These are phyloP conservation scores for Rhypophila decipiens DNA, from an alignment of 495 filamentous ascomycete species.

Conservation along the genomic window DNA sequence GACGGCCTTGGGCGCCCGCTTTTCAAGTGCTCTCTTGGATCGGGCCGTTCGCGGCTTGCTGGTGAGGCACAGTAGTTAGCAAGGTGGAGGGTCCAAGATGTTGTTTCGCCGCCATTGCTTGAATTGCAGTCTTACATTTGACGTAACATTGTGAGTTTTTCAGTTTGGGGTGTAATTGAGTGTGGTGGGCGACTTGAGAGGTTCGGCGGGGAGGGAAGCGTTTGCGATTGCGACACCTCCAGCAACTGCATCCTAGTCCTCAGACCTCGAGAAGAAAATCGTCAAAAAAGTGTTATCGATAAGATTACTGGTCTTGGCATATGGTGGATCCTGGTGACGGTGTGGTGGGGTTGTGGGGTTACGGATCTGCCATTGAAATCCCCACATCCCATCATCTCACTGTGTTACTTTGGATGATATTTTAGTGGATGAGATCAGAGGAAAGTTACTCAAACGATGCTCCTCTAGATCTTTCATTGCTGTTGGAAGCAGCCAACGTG, in stretches of 20 bases:
- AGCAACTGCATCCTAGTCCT: not conserved
- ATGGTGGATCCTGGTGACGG: no score
- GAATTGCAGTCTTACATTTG: conserved; percentile 1
- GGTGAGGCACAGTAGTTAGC: no score
- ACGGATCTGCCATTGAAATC: no score
- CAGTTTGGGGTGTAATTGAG: not conserved
- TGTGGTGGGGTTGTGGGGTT: no score
- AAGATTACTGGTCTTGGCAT: not conserved
- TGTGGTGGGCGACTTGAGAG: not conserved
- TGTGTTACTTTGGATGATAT: no score
- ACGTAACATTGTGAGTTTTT: conserved; percentile 1
- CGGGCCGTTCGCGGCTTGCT: conserved; percentile 91
- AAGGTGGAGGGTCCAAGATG: no score
- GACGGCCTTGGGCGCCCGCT: conserved; percentile 76
- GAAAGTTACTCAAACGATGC: no score
- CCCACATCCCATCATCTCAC: no score
- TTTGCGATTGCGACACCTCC: not conserved
- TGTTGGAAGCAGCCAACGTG: no score
- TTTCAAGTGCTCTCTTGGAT: conserved; percentile 87
- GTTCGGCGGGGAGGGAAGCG: not conserved
- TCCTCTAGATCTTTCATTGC: no score
- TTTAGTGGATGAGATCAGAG: no score
- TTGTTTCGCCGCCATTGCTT: no score
- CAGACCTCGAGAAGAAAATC: not conserved
- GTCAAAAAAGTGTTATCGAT: not conserved